Percentiles rank a stretch among this genome's conserved stretches.
Conservation (phyloP, 495 filamentous ascomycete species). For the Aspergillus ostianus region DNA sequence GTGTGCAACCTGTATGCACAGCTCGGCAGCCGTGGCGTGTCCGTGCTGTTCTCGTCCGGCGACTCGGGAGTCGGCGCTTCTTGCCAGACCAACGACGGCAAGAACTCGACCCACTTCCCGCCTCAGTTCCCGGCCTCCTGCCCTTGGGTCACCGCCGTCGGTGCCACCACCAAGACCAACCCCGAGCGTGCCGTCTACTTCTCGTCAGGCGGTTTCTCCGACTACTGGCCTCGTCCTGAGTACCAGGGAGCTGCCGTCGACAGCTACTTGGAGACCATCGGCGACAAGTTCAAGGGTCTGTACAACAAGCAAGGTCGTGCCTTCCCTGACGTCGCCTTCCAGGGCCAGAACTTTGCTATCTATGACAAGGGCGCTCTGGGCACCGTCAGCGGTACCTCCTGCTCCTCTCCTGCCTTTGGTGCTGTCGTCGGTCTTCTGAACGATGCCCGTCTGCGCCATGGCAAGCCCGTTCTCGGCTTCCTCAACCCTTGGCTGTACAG, state of each 20-base stretch:
- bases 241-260: conserved; percentile 61
- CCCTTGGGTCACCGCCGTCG: conserved; percentile 71
- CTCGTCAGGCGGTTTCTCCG: conserved; percentile 68
- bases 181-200: conserved; percentile 59
- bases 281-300: conserved; percentile 42
- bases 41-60: conserved; percentile 68
- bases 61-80: conserved; percentile 68
- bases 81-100: conserved; percentile 66
- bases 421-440: conserved; percentile 67
- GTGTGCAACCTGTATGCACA: conserved; percentile 71
- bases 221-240: conserved; percentile 57
- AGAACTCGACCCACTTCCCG: conserved; percentile 63
- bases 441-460: conserved; percentile 57
- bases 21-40: conserved; percentile 74
- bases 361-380: conserved; percentile 51
- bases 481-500: conserved; percentile 74
- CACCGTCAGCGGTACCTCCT: conserved; percentile 62
- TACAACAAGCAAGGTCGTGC: conserved; percentile 66
- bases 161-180: conserved; percentile 56
- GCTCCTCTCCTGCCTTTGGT: conserved; percentile 61
- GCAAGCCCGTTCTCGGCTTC: conserved; percentile 62
- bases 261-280: conserved; percentile 53
- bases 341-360: conserved; percentile 52
- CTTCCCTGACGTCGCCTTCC: conserved; percentile 72
- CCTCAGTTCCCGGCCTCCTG: conserved; percentile 71